phyloP scores from a whole-genome alignment of 2,329 filamentous ascomycete species.

The Remersonia thermophila region DNA sequence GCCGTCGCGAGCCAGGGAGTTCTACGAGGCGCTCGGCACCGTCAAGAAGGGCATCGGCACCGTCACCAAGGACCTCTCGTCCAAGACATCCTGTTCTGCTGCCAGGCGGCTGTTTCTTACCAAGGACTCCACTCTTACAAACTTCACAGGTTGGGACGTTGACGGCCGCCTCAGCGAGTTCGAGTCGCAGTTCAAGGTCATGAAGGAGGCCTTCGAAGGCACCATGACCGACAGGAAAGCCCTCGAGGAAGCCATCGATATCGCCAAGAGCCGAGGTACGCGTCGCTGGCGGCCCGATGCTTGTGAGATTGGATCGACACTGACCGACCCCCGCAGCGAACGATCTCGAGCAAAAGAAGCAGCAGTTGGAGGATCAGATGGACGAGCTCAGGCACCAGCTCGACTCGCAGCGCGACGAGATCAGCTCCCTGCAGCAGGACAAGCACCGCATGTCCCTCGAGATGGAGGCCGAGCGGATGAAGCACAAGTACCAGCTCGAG shows the following conservation, averaged over 20 bases:
- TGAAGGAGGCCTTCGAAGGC: slow-evolving; percentile 61
- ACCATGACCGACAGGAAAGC: slow-evolving; percentile 55
- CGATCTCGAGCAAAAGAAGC: slow-evolving; percentile 36
- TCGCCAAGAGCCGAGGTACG: slow-evolving; percentile 65
- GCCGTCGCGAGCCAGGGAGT: slow-evolving; percentile 21
- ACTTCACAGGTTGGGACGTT: slow-evolving; percentile 63
- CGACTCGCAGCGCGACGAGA: slow-evolving; percentile 28
- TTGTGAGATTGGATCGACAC: background rate
- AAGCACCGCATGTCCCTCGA: slow-evolving; percentile 28
- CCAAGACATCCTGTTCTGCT: slow-evolving; percentile 31
- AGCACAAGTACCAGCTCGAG: slow-evolving; percentile 40
- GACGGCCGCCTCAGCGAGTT: slow-evolving; percentile 64
- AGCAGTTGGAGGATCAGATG: slow-evolving; percentile 34
- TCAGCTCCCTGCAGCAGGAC: slow-evolving; percentile 22
- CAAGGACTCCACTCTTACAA: slow-evolving; percentile 59
- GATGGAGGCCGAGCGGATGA: slow-evolving; percentile 31
- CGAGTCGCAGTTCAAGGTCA: slow-evolving; percentile 57
- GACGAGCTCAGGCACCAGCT: slow-evolving; percentile 52
- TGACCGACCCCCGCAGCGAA: slow-evolving; percentile 26
- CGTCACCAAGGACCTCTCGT: slow-evolving; percentile 24
- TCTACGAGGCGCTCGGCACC: slow-evolving; percentile 20
- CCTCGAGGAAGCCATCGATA: slow-evolving; percentile 60
- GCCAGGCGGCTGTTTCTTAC: slow-evolving; percentile 46
- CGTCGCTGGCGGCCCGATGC: slow-evolving; percentile 7
- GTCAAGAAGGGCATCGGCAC: slow-evolving; percentile 18